Percentiles rank a stretch among this genome's conserved stretches.
Conservation (phyloP, 2,329 filamentous ascomycete genomes). For the Fusarium irregulare region DNA sequence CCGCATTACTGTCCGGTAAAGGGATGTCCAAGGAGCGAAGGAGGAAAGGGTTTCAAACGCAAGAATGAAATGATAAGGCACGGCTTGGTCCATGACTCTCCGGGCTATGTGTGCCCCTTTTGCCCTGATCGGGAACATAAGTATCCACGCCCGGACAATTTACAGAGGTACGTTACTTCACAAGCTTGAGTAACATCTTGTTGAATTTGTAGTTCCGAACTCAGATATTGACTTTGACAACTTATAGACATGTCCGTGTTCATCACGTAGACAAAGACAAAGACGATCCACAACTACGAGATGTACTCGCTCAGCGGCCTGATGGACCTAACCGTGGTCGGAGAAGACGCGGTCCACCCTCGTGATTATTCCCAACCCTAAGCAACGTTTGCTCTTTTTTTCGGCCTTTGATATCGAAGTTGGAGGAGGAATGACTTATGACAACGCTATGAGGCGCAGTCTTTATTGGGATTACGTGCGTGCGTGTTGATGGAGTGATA, state of each 20-base stretch:
- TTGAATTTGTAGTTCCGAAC: background rate
- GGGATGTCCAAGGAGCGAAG: conserved; percentile 71
- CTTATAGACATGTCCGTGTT: conserved; percentile 83
- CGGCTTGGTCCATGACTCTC: conserved; percentile 91
- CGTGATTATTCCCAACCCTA: conserved; percentile 27
- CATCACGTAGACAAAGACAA: conserved; percentile 92
- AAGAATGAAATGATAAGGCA: conserved; percentile 81
- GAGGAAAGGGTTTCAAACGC: conserved; percentile 76
- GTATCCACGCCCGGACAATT: conserved; percentile 94
- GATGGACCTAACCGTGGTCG: conserved; percentile 86
- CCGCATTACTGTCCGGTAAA: conserved; percentile 74
- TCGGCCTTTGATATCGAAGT: background rate
- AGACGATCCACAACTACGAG: conserved; percentile 82
- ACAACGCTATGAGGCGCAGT: conserved; percentile 4
- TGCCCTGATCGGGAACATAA: conserved; percentile 94
- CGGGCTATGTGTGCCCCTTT: conserved; percentile 95
- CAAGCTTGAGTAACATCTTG: background rate
- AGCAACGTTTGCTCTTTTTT: background rate
- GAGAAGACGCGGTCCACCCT: conserved; percentile 70
- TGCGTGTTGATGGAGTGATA: conserved; percentile 28
- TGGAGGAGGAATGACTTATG: conserved; percentile 20
- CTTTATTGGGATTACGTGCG: conserved; percentile 31
- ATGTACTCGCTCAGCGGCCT: conserved; percentile 86
- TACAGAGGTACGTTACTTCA: conserved; percentile 76
- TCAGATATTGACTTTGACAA: conserved; percentile 15